A percentile compares a stretch with the other conserved stretches of the same genome.
Conservation (phyloP, 306 rosid species). For the Rosa rugosa region DNA sequence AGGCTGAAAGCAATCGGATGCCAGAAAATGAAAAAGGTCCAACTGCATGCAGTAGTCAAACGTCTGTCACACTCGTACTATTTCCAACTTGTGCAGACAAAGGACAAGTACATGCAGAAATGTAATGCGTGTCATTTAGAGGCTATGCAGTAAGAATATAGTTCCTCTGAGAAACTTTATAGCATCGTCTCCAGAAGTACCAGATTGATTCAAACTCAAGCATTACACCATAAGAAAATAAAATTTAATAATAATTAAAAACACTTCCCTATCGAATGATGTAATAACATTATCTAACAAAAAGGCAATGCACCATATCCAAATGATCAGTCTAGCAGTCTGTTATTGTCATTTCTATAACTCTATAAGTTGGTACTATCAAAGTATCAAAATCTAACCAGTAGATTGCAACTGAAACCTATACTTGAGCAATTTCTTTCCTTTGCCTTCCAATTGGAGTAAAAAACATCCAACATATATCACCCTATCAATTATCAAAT, state of each 20-base stretch:
- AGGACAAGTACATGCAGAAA: background rate
- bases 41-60: background rate
- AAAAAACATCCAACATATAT: background rate
- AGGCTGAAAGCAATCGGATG: background rate
- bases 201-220: background rate
- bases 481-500: background rate
- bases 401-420: background rate
- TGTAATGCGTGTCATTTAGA: background rate
- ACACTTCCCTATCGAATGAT: background rate
- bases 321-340: background rate
- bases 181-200: background rate
- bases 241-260: background rate
- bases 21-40: background rate
- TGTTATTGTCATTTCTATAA: background rate
- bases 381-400: background rate
- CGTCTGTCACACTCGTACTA: background rate
- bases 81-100: background rate
- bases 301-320: background rate
- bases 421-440: background rate
- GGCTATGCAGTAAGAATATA: background rate
- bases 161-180: background rate
- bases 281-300: background rate
- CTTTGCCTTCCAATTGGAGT: background rate
- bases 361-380: background rate
- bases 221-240: background rate